Evolutionary conservation across 2,329 filamentous ascomycete genomes (phyloP), one percentile per base, ranked within the genome.

Genomic region (Neopestalotiopsis clavispora): DNA sequence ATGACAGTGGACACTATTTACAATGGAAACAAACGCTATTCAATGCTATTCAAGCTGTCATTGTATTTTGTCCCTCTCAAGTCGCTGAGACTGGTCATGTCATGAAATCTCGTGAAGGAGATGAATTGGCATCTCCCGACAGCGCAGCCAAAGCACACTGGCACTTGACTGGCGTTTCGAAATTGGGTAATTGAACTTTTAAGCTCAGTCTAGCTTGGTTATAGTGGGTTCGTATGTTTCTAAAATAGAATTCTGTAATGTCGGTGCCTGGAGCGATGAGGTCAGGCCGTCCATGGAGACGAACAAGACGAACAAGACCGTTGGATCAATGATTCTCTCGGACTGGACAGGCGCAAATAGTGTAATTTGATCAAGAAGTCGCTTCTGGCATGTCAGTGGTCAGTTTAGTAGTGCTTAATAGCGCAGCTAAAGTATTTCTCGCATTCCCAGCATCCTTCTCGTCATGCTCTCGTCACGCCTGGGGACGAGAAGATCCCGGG

Each of bases 221-320:
- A 17, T 40, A 38, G 59, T 62, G 59, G 59, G 30, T 62, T 62
- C 59, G 32, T 62, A 12, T 59, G 57, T 20, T 62, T 62, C 34
- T 62, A 62, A 62, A 62, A 62, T 62, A 62, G 59, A 62, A 38
- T 38, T 34, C 59, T 34, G 17, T 62, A 52, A 52, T 62, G 28
- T 62, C 20, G 59, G 59, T 62, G 59, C 59, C 59, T 62, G 59
- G 59, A 62, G 59, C 32, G 12, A 62, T 40, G 34, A 40, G 30
- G 34, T 40, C 59, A 62, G 59, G 34, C 34, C 59, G 34, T n/a
- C 59, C 17, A 9, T 38, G 9, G 13, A 40, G 28, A 38, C 17
- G 12, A 62, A 14, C 45, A 20, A 52, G 20, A 17, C 57, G 57
- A 62, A 14, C 45, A 20, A 52, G 20, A 17, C 57, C 20, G 13